phyloP scores from a whole-genome alignment of 2,329 filamentous ascomycete genomes.

The Plenodomus tracheiphilus region DNA sequence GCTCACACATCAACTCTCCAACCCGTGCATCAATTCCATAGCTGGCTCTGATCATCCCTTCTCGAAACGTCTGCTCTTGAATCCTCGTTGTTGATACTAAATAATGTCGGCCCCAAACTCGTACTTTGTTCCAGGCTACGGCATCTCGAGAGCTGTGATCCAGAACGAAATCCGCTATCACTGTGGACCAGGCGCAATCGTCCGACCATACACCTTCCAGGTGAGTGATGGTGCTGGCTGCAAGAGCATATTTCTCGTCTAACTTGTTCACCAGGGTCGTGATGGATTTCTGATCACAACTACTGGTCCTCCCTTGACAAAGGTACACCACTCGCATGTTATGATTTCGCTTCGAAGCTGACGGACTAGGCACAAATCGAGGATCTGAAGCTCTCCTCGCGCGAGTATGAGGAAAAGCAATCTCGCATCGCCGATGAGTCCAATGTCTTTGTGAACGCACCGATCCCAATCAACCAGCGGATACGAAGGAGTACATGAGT shows the following conservation, averaged over 20 bases:
- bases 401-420: slow-evolving; percentile 48
- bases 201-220: slow-evolving; percentile 48
- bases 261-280: slow-evolving; percentile 37
- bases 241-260: slow-evolving; percentile 15
- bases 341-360: slow-evolving; percentile 5
- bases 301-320: slow-evolving; percentile 45
- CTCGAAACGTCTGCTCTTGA: slow-evolving; percentile 2
- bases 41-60: slow-evolving; percentile 11
- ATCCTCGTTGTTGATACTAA: not conserved
- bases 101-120: slow-evolving; percentile 40
- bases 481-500: slow-evolving; percentile 34
- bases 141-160: slow-evolving; percentile 49
- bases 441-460: slow-evolving; percentile 45
- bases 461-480: slow-evolving; percentile 41
- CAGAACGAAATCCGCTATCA: slow-evolving; percentile 50
- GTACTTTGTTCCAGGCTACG: slow-evolving; percentile 49
- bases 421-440: slow-evolving; percentile 42
- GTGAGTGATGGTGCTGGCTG: slow-evolving; percentile 20
- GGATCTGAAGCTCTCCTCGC: slow-evolving; percentile 46
- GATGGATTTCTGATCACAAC: slow-evolving; percentile 50
- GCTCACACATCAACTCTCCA: slow-evolving; percentile 14
- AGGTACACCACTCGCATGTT: slow-evolving; percentile 28
- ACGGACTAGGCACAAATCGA: slow-evolving; percentile 46
- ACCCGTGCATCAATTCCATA: slow-evolving; percentile 13
- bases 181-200: slow-evolving; percentile 49